phyloP scores from a whole-genome alignment of 495 filamentous ascomycete genomes.

The Apiosordaria backusii region DNA sequence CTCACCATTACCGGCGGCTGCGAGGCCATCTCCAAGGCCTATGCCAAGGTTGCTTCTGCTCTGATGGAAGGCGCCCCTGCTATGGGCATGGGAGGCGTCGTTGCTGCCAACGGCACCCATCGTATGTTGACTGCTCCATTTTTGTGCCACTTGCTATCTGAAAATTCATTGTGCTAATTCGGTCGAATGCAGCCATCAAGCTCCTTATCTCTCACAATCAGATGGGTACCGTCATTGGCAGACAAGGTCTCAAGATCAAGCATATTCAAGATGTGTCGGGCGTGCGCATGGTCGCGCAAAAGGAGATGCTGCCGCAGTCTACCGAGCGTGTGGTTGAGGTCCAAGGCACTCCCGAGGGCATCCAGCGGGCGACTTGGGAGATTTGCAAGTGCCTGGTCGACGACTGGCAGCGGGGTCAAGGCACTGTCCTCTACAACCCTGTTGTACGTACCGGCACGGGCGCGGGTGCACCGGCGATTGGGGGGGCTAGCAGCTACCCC shows the following conservation, averaged over 20 bases:
- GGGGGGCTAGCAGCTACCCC: conserved; percentile 31
- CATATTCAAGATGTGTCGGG: conserved; percentile 96
- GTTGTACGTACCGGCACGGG: conserved; percentile 72
- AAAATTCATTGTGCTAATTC: conserved; percentile 25
- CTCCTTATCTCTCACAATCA: conserved; percentile 98
- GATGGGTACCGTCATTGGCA: conserved; percentile 98
- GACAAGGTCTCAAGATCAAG: conserved; percentile 96
- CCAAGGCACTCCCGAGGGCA: conserved; percentile 85
- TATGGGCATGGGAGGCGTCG: conserved; percentile 89
- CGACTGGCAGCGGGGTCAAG: conserved; percentile 93
- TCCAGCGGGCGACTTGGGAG: conserved; percentile 95
- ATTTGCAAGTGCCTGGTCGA: conserved; percentile 98
- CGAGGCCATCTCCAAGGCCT: conserved; percentile 82
- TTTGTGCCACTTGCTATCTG: no score
- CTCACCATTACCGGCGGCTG: conserved; percentile 88
- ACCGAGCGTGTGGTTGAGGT: conserved; percentile 99
- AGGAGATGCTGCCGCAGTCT: conserved; percentile 98
- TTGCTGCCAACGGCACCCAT: conserved; percentile 82
- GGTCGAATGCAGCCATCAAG: conserved; percentile 67
- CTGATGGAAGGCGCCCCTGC: conserved; percentile 88
- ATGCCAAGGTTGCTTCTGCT: conserved; percentile 86
- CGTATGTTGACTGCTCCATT: conserved; percentile 57
- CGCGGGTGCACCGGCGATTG: conserved; percentile 46
- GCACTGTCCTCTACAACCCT: conserved; percentile 95
- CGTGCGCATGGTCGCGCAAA: conserved; percentile 97